phyloP scores from a whole-genome alignment of 768 basidiomycete species.

The Tricholoma furcatifolium region DNA sequence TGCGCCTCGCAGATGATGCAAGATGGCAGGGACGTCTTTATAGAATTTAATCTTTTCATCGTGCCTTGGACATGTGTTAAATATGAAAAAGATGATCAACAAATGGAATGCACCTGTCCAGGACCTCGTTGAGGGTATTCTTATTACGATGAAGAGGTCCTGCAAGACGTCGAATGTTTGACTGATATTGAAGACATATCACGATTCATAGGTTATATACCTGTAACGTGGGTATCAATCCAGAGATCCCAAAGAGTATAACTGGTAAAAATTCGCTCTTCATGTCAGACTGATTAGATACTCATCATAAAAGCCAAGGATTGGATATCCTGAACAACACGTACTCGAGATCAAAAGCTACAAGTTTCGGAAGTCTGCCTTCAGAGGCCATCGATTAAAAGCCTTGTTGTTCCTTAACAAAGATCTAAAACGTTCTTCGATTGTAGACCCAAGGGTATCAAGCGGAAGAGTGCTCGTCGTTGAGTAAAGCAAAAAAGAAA shows the following conservation, averaged over 20 bases:
- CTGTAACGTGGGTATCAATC: constrained; percentile 78
- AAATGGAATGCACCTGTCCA: constrained; percentile 40
- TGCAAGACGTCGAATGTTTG: constrained; percentile 18
- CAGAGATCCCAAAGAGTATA: constrained; percentile 87
- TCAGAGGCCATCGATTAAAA: constrained; percentile 7
- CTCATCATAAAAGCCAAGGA: background rate
- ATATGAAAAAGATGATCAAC: too few relatives aligned
- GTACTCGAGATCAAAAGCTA: constrained; percentile 85
- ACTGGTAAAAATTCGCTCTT: constrained; percentile 34
- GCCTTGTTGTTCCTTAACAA: too few relatives aligned
- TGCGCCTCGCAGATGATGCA: constrained; percentile 52
- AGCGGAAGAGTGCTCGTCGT: background rate
- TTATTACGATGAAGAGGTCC: constrained; percentile 53
- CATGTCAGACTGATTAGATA: background rate
- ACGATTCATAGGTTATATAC: constrained; percentile 25
- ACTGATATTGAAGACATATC: background rate
- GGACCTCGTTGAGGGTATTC: constrained; percentile 44
- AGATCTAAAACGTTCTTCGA: too few relatives aligned
- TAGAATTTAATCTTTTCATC: constrained; percentile 67
- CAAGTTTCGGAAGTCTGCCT: constrained; percentile 46
- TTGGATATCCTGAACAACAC: constrained; percentile 5
- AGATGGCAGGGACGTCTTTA: constrained; percentile 70
- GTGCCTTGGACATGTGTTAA: constrained; percentile 36
- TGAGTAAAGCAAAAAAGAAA: background rate
- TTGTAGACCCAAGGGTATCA: too few relatives aligned